Base-by-base conservation (phyloP, 2,329 filamentous ascomycete genomes). In the Colletotrichum sp. region DNA sequence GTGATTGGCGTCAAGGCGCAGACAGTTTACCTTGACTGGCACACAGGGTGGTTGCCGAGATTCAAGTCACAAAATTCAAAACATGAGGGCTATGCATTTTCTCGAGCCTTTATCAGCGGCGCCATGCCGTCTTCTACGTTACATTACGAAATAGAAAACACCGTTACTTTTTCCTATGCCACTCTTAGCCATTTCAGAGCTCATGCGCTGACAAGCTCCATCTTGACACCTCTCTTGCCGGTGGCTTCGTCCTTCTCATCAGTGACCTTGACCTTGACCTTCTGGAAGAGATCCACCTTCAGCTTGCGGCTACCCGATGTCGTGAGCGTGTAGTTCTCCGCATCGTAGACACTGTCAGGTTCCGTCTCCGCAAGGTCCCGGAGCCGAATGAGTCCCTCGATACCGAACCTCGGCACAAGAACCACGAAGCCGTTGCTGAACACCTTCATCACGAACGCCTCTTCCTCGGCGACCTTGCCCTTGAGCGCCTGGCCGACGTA, bases 341-440 rank as follows among this genome's bases (percentile, higher is more conserved):
- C 91, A 84, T 99, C 95, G 82, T 95, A 98, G 36, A 91, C 91
- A 63, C 94, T 94, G 78, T 96, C 94, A 2, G 96, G 95, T 83
- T 94, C 95, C 0, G 92, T 90, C 18, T 94, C 91, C 5, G 93
- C 93, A 74, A 98, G 89, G 85, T 98, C 97, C 74, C 95, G 89
- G 79, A 98, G 86, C 13, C 96, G 90, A 78, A 99, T 97, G 76
- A 98, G 87, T 55, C 95, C 94, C 87, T 99, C 97, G 80, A 99
- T 97, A 55, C 97, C 97, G 84, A 99, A 99, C 18, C 95, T 89
- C 8, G 97, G 97, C 65, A 99, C 96, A 76, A 98, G 96, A 13
- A 98, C 96, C 21, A 98, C 97, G 80, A 98, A 96, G 8, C 97
- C 97, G 85, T 99, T 99, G 83, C 94, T 96, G 85, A 99, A 99